Evolutionary conservation across 2,329 filamentous ascomycete genomes (phyloP).

Genomic region (Xylariales sp.): DNA sequence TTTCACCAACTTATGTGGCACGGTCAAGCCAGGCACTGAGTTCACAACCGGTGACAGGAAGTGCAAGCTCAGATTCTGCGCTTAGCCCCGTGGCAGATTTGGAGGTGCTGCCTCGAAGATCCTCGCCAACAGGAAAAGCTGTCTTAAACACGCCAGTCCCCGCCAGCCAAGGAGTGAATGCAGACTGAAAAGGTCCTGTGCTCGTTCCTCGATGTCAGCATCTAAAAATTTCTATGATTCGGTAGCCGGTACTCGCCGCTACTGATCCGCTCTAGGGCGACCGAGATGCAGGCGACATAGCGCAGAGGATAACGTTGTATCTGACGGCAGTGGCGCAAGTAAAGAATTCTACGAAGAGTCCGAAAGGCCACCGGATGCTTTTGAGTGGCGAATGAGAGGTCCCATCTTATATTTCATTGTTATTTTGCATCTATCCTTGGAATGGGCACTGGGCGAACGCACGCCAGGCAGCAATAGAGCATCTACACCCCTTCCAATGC

Average conservation of each 20-base stretch:
- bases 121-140: conserved; percentile 20
- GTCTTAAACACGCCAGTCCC: neutral
- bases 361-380: neutral
- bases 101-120: conserved; percentile 34
- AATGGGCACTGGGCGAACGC: conserved; percentile 1
- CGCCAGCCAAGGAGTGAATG: conserved; percentile 2
- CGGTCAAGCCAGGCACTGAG: conserved; percentile 54
- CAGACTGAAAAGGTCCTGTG: neutral
- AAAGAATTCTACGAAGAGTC: conserved; percentile 1
- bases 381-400: neutral
- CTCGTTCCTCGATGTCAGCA: neutral
- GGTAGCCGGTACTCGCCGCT: neutral
- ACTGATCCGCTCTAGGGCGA: conserved; percentile 1
- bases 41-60: conserved; percentile 58
- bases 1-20: conserved; percentile 59
- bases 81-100: conserved; percentile 39
- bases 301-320: neutral
- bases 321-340: neutral
- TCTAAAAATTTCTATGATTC: neutral
- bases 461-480: conserved; percentile 1
- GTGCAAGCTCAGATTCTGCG: conserved; percentile 50
- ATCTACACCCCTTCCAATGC: conserved; percentile 22
- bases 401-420: conserved; percentile 5
- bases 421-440: conserved; percentile 13
- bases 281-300: neutral